Percentiles rank a stretch among this genome's conserved stretches.
Conservation (phyloP, 2,329 filamentous ascomycete species). For the Phaeosphaeriaceae sp. region DNA sequence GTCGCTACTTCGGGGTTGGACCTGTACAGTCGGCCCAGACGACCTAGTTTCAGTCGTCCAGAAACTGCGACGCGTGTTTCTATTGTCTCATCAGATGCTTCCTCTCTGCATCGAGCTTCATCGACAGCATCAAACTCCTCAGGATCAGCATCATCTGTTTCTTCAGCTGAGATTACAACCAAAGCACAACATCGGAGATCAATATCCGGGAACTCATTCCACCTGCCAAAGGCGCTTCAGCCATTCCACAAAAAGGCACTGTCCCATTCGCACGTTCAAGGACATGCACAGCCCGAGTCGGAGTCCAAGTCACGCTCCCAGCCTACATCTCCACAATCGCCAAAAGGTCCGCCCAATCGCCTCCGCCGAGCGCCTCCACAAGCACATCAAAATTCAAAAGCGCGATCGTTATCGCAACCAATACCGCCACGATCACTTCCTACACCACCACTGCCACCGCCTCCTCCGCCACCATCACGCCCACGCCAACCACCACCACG, state of each 20-base stretch:
- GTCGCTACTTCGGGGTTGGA: not conserved
- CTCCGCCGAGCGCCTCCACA: not conserved
- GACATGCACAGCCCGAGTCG: not conserved
- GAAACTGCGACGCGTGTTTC: conserved; percentile 9
- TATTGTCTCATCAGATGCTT: conserved; percentile 17
- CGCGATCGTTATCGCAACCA: not conserved
- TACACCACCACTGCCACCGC: not conserved
- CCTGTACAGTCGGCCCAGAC: not conserved
- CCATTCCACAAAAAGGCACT: conserved; percentile 20
- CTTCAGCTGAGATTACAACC: conserved; percentile 5
- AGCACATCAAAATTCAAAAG: not conserved
- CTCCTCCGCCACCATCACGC: conserved; percentile 7
- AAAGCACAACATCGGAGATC: conserved; percentile 19
- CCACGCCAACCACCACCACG: conserved; percentile 3
- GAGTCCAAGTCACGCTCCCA: not conserved
- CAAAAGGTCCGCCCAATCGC: not conserved
- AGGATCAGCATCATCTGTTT: conserved; percentile 21
- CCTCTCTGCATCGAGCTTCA: conserved; percentile 16
- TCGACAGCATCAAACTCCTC: conserved; percentile 18
- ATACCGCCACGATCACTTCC: not conserved
- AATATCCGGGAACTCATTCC: conserved; percentile 15
- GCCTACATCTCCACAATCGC: not conserved
- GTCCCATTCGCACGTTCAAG: conserved; percentile 6
- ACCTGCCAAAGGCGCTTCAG: conserved; percentile 13
- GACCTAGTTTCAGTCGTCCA: conserved; percentile 3